Base-by-base conservation (phyloP, 2,329 filamentous ascomycete genomes). In the Decorospora gaudefroyi region DNA sequence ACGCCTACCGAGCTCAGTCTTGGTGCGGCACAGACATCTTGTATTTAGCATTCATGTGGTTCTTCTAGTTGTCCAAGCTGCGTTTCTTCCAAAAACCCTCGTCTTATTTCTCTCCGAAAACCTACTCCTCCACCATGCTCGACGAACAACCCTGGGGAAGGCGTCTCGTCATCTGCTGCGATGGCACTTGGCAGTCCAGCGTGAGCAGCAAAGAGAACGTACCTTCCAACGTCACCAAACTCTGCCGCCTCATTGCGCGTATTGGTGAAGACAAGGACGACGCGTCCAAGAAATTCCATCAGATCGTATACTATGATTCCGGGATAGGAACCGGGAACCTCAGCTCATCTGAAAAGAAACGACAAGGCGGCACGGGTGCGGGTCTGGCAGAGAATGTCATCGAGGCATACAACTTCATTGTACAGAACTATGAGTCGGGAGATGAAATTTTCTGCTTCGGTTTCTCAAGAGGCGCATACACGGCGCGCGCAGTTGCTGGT, bases 351-450 rank as follows among this genome's bases (percentile, higher is more conserved):
- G 67, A 70, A 22, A 25, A 39, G 3, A 49, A 21, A n/a, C 52
- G 63, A 22, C 67, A 70, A 47, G 74, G 74, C 6, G 68, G 67
- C n/a, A 71, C 68, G 7, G 74, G 73, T 6, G 67, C 70, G 30
- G 75, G 76, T 1, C 62, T 78, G 1, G 64, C 66, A 1, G 74
- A 77, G 25, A 76, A 78, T 35, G 73, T 78, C 4, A 71, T 76
- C 11, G 72, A 77, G 57, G 74, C 70, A 1, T 78, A 80, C 50
- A 71, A 72, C 25, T 80, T 78, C 61, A 67, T 80, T 5, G 71
- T 73, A 5, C 68, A 74, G 22, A 81, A 80, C 53, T 80, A 74
- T 38, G 58, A 71, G 15, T 62, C 69, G 0, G 78, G 77, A 27
- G 74, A 77, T 38, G 72, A 74, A 17, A 74, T 77, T 28, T 76